Evolutionary conservation across 2,329 filamentous ascomycete genomes (phyloP).

Genomic region (Cladophialophora carrionii): DNA sequence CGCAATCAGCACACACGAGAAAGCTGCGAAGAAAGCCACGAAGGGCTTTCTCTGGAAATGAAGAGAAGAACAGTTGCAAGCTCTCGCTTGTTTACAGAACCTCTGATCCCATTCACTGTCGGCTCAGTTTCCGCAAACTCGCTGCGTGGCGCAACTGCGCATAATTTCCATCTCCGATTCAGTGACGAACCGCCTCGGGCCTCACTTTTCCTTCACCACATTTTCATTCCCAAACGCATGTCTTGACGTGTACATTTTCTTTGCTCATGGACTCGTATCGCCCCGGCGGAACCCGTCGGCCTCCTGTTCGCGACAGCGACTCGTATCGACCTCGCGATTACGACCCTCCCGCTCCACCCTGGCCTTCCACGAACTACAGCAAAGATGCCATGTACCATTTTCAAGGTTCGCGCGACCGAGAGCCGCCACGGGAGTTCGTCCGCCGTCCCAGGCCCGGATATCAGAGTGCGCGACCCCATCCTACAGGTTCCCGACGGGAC

Average conservation of each 20-base stretch:
- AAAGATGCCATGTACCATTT: conserved; percentile 31
- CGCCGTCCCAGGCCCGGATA: conserved; percentile 19
- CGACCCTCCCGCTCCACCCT: conserved; percentile 16
- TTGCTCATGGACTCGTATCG: conserved; percentile 18
- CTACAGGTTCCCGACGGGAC: conserved; percentile 12
- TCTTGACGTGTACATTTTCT: neutral
- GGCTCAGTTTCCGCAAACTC: neutral
- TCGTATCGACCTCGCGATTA: conserved; percentile 22
- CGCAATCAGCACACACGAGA: neutral
- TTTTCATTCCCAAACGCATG: neutral
- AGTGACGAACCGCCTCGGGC: neutral
- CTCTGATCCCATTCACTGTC: neutral
- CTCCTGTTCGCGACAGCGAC: conserved; percentile 11
- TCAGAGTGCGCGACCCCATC: conserved; percentile 7
- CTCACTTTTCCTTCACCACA: conserved; percentile 8
- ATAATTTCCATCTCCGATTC: neutral
- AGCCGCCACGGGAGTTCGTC: neutral
- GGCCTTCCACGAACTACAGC: conserved; percentile 4
- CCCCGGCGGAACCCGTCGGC: conserved; percentile 9
- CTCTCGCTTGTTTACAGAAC: neutral
- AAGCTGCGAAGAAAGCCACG: neutral
- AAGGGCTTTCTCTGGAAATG: neutral
- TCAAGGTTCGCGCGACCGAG: conserved; percentile 26
- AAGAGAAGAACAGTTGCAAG: neutral
- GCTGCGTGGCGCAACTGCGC: neutral